phyloP scores from a whole-genome alignment of 2,329 filamentous ascomycete genomes.

The Aspergillus ochraceoroseus region DNA sequence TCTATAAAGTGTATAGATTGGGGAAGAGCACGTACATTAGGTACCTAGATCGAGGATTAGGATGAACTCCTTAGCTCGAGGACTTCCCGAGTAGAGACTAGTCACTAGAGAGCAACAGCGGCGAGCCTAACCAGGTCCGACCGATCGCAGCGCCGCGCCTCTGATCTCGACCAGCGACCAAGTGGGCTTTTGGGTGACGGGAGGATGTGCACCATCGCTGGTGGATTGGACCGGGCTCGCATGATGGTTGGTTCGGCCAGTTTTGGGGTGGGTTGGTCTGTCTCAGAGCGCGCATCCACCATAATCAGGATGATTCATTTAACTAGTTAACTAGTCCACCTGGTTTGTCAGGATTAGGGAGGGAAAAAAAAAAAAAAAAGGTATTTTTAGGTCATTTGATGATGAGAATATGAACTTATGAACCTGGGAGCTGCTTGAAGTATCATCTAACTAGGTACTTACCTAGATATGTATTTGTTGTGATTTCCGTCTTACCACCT shows the following conservation, averaged over 20 bases:
- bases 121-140: constrained; percentile 13
- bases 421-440: too few species aligned
- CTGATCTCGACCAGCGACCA: constrained; percentile 18
- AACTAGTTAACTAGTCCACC: not conserved
- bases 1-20: too few species aligned
- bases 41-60: too few species aligned
- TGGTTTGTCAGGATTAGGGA: constrained; percentile 2
- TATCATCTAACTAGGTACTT: too few species aligned
- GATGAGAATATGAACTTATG: too few species aligned
- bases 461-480: too few species aligned
- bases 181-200: constrained; percentile 19
- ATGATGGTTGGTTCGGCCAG: constrained; percentile 17
- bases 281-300: constrained; percentile 18
- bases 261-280: constrained; percentile 15
- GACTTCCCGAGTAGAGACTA: too few species aligned
- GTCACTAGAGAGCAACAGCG: too few species aligned
- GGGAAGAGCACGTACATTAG: too few species aligned
- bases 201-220: constrained; percentile 16
- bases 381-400: too few species aligned
- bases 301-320: constrained; percentile 17
- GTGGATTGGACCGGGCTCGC: constrained; percentile 15
- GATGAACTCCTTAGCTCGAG: too few species aligned
- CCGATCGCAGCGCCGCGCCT: constrained; percentile 17
- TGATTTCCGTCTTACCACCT: too few species aligned
- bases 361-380: constrained; percentile 3